These are phyloP conservation scores for Botrytis squamosa DNA, from an alignment of 2,329 filamentous ascomycete species.

Conservation along the genomic window DNA sequence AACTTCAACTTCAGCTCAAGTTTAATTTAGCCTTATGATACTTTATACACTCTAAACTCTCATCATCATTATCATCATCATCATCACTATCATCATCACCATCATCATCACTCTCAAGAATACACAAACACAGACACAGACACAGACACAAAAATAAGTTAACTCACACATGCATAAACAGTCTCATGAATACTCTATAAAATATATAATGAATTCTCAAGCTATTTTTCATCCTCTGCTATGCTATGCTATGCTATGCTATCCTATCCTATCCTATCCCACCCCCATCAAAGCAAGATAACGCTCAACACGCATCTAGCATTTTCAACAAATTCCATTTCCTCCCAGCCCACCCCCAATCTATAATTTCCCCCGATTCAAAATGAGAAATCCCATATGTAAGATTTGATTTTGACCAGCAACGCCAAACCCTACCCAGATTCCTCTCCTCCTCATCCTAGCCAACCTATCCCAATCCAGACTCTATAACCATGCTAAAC, in stretches of 20 bases:
- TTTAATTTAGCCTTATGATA: too few relatives aligned
- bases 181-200: background rate
- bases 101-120: background rate
- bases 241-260: background rate
- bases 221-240: background rate
- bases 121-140: background rate
- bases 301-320: background rate
- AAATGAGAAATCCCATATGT: background rate
- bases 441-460: background rate
- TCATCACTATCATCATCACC: too few relatives aligned
- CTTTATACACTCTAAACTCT: too few relatives aligned
- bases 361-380: background rate
- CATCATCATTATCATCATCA: too few relatives aligned
- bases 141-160: background rate
- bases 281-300: background rate
- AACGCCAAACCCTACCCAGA: background rate
- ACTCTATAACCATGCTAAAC: background rate
- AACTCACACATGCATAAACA: background rate
- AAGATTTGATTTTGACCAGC: background rate
- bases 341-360: background rate
- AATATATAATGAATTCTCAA: background rate
- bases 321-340: background rate
- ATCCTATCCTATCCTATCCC: background rate
- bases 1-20: too few relatives aligned
- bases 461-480: background rate